Conservation (phyloP, 1,139 yeast genomes). For the Debaryomyces robertsiae region DNA sequence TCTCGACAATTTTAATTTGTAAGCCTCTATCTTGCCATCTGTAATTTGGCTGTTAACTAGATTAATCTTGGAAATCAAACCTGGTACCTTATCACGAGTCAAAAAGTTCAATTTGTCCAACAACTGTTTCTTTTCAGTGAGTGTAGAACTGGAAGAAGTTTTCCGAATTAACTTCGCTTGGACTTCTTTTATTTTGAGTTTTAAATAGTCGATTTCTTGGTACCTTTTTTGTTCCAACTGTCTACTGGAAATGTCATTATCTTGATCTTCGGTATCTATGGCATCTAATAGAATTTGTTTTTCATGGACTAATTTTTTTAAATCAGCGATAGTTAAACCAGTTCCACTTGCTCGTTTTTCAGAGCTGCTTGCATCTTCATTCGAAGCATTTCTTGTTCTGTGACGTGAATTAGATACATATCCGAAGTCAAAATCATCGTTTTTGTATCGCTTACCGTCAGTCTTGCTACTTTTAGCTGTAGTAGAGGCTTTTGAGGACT, state of each 20-base stretch:
- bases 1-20: constrained; percentile 53
- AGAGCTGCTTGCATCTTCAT: constrained; percentile 8
- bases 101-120: constrained; percentile 54
- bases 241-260: constrained; percentile 26
- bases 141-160: constrained; percentile 32
- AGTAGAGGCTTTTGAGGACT: constrained; percentile 41
- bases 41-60: constrained; percentile 69
- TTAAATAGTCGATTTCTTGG: constrained; percentile 64
- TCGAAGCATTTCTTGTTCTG: constrained; percentile 38
- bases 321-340: constrained; percentile 47
- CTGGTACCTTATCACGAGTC: constrained; percentile 68
- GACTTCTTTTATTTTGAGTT: constrained; percentile 57
- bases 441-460: constrained; percentile 67
- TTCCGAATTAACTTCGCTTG: constrained; percentile 49
- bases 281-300: constrained; percentile 72
- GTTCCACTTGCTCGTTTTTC: constrained; percentile 28
- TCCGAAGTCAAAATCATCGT: constrained; percentile 62
- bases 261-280: constrained; percentile 69
- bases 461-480: constrained; percentile 28
- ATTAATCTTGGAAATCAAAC: constrained; percentile 61
- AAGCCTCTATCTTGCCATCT: constrained; percentile 64
- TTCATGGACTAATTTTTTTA: constrained; percentile 66
- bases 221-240: constrained; percentile 28
- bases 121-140: constrained; percentile 45
- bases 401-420: constrained; percentile 72